Conservation (phyloP, 495 filamentous ascomycete genomes). For the Neurospora sp. region DNA sequence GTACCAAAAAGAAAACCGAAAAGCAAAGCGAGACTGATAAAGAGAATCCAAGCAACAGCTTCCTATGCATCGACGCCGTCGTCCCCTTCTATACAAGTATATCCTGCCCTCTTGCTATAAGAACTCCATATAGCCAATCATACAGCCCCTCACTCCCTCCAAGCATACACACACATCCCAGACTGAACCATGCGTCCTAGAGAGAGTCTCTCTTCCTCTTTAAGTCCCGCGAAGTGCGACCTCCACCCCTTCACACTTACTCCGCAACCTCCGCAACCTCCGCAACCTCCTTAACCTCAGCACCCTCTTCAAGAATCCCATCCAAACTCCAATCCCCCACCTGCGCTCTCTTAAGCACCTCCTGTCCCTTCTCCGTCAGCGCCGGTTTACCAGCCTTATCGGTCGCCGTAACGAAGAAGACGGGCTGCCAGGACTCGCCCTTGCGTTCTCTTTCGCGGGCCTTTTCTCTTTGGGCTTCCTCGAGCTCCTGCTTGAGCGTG, state of each 20-base stretch:
- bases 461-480: conserved; percentile 79
- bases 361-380: conserved; percentile 65
- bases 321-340: conserved; percentile 45
- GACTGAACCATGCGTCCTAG: background rate
- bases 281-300: background rate
- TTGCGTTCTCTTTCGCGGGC: conserved; percentile 64
- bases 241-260: background rate
- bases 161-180: background rate
- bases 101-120: background rate
- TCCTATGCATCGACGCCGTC: background rate
- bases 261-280: background rate
- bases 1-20: background rate
- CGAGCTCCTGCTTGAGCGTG: conserved; percentile 77
- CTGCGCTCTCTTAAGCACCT: conserved; percentile 60
- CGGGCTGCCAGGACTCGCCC: conserved; percentile 65
- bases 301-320: conserved; percentile 20
- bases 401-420: conserved; percentile 73
- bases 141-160: background rate
- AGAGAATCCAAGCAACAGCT: background rate
- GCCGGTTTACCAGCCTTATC: conserved; percentile 69
- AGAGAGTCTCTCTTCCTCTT: background rate
- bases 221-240: background rate
- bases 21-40: background rate
- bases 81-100: background rate
- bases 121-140: background rate